These are phyloP conservation scores for Amanita rubescens DNA, from an alignment of 768 basidiomycete species.

Conservation along the genomic window DNA sequence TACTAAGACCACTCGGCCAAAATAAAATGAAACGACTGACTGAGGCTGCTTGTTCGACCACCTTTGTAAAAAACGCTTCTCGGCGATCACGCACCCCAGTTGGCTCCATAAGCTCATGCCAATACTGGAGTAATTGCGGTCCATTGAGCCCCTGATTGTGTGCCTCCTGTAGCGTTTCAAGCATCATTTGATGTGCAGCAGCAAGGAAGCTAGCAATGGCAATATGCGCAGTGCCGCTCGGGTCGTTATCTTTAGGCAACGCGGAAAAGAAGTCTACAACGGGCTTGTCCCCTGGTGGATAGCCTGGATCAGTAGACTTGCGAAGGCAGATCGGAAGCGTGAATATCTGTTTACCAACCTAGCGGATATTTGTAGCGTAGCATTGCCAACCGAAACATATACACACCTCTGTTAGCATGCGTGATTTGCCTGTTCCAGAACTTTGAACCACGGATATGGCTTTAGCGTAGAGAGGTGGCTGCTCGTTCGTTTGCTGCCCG, in stretches of 20 bases:
- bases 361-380: neutral
- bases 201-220: constrained; percentile 6
- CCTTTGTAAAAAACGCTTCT: neutral
- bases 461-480: constrained; percentile 6
- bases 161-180: neutral
- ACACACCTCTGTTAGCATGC: constrained; percentile 13
- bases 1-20: neutral
- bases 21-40: neutral
- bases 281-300: neutral
- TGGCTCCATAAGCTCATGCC: constrained; percentile 5
- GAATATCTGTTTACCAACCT: no score
- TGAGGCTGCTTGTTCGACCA: neutral
- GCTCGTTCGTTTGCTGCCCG: neutral
- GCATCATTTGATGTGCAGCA: constrained; percentile 7
- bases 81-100: neutral
- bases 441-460: constrained; percentile 14
- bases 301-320: neutral
- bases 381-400: constrained; percentile 5
- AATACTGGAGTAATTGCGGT: neutral
- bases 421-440: constrained; percentile 16
- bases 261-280: neutral
- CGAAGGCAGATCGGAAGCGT: constrained; percentile 8
- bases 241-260: constrained; percentile 1
- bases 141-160: neutral
- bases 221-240: constrained; percentile 3